phyloP scores from a whole-genome alignment of 2,329 filamentous ascomycete species.

The Colletotrichum phormii region DNA sequence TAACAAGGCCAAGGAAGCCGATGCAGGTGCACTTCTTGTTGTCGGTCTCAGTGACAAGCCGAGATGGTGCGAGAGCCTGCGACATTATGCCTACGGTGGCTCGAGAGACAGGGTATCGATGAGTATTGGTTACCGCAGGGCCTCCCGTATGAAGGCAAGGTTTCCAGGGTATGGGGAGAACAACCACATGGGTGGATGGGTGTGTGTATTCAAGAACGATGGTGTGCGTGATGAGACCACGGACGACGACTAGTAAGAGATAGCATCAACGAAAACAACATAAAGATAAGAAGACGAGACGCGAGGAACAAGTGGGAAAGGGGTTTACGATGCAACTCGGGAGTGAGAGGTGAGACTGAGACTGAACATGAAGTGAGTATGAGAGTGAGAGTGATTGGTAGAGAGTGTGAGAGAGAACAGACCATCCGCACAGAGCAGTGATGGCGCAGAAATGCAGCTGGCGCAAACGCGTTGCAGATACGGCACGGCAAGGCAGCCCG shows the following conservation, averaged over 20 bases:
- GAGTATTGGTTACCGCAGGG: not conserved
- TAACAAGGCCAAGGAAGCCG: not conserved
- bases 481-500: not conserved
- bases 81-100: conserved; percentile 8
- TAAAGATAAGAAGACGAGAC: not conserved
- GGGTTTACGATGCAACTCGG: not conserved
- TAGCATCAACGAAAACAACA: not conserved
- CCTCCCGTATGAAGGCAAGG: conserved; percentile 2
- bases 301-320: not conserved
- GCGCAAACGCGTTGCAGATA: not conserved
- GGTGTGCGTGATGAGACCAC: not conserved
- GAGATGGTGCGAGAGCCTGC: conserved; percentile 3
- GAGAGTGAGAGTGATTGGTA: not conserved
- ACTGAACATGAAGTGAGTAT: not conserved
- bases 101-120: not conserved
- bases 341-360: not conserved
- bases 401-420: not conserved
- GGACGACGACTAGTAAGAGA: not conserved
- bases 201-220: not conserved
- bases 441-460: not conserved
- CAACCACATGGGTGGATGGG: not conserved
- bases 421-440: conserved; percentile 15
- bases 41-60: conserved; percentile 12
- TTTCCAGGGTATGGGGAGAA: not conserved
- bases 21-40: not conserved